phyloP scores from a whole-genome alignment of 495 filamentous ascomycete genomes.

The Durotheca rogersii region DNA sequence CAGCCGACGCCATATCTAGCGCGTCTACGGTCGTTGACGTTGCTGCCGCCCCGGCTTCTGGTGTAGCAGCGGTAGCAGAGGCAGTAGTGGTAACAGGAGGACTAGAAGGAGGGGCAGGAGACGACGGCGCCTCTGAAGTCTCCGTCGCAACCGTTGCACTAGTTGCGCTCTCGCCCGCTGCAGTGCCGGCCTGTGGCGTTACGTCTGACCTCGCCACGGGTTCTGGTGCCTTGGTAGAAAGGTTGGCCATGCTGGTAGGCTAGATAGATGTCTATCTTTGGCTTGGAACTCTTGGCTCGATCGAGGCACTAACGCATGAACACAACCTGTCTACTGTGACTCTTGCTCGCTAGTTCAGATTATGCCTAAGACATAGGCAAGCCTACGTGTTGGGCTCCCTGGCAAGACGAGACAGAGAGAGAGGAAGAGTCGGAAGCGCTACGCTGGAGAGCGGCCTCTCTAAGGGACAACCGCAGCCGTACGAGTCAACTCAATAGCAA shows the following conservation, averaged over 20 bases:
- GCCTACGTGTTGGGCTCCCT: too few species aligned
- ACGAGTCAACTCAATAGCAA: too few species aligned
- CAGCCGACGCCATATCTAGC: neutral
- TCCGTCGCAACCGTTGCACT: neutral
- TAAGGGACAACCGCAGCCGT: too few species aligned
- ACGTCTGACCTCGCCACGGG: neutral
- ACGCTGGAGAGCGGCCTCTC: too few species aligned
- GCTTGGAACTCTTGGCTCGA: too few species aligned
- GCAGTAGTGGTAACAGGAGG: neutral
- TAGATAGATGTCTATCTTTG: too few species aligned
- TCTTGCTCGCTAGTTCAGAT: too few species aligned
- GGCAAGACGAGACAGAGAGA: too few species aligned
- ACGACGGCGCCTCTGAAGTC: neutral
- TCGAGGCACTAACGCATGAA: too few species aligned
- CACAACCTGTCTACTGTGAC: too few species aligned
- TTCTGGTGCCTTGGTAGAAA: neutral
- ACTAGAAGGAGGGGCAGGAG: neutral
- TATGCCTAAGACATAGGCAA: too few species aligned
- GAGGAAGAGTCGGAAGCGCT: too few species aligned
- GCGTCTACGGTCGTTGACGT: neutral
- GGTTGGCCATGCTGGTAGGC: slow-evolving; percentile 16
- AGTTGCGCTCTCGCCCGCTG: neutral
- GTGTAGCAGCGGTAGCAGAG: neutral
- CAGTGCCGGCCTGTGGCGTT: neutral
- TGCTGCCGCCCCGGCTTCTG: neutral